Percentiles rank a stretch among this genome's conserved stretches.
phyloP scores from a whole-genome alignment of 2,329 filamentous ascomycete genomes.

The Clarireedia homoeocarpa region DNA sequence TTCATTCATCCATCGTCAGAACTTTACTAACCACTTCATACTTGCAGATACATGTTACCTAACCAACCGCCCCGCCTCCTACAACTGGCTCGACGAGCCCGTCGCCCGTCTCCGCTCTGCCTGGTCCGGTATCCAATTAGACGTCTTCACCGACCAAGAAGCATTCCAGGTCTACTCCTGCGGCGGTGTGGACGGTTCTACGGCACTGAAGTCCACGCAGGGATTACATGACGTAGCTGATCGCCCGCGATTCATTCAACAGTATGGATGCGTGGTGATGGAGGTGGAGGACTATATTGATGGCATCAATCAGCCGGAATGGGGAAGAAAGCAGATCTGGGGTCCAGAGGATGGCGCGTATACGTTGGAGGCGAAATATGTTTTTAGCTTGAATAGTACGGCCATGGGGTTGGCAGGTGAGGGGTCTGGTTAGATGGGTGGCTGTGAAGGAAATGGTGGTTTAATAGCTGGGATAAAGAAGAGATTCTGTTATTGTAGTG shows the following conservation, averaged over 20 bases:
- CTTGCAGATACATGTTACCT: slow-evolving; percentile 57
- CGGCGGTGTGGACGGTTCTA: slow-evolving; percentile 62
- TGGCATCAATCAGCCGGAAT: slow-evolving; percentile 84
- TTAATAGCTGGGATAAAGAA: no score
- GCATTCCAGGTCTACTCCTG: slow-evolving; percentile 88
- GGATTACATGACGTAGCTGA: slow-evolving; percentile 47
- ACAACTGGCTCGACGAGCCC: slow-evolving; percentile 56
- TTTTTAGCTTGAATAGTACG: slow-evolving; percentile 36
- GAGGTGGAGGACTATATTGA: slow-evolving; percentile 94
- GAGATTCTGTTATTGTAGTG: no score
- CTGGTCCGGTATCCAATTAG: slow-evolving; percentile 76
- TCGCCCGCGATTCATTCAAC: slow-evolving; percentile 54
- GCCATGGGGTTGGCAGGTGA: neutral
- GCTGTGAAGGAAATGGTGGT: no score
- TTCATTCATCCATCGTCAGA: neutral
- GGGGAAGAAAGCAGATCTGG: slow-evolving; percentile 65
- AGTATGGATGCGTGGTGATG: slow-evolving; percentile 83
- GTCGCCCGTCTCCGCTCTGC: slow-evolving; percentile 61
- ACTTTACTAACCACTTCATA: slow-evolving; percentile 43
- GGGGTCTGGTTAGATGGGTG: slow-evolving; percentile 14
- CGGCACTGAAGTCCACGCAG: slow-evolving; percentile 63
- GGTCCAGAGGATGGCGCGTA: slow-evolving; percentile 52
- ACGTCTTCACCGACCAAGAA: slow-evolving; percentile 76
- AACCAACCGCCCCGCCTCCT: slow-evolving; percentile 52
- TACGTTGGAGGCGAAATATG: slow-evolving; percentile 53